Evolutionary conservation across 768 basidiomycete species (phyloP).

Genomic region (Termitomyces heimii): DNA sequence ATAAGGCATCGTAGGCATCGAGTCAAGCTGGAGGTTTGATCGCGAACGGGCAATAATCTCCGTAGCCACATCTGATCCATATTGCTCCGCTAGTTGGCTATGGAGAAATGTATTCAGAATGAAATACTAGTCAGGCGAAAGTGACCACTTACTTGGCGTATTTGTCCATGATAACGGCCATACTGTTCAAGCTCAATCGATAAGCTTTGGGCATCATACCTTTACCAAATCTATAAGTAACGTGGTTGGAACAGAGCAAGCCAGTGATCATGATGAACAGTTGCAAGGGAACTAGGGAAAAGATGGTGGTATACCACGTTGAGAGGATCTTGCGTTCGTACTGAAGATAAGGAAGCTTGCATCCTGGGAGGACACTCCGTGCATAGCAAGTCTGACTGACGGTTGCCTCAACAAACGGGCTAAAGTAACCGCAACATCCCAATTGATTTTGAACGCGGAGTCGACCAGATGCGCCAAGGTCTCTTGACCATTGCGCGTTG

Average conservation of each 20-base stretch:
- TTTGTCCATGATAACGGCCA: conserved; percentile 83
- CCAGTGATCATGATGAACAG: conserved; percentile 55
- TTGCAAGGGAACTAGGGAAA: conserved; percentile 65
- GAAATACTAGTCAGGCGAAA: background rate
- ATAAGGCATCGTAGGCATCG: conserved; percentile 22
- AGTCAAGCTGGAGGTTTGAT: conserved; percentile 38
- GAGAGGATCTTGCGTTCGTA: conserved; percentile 51
- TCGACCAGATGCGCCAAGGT: conserved; percentile 53
- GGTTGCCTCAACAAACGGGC: conserved; percentile 76
- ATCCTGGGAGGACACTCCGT: conserved; percentile 65
- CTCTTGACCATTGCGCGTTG: conserved; percentile 70
- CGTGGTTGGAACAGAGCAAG: conserved; percentile 74
- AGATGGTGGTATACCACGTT: conserved; percentile 62
- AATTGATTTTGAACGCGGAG: conserved; percentile 70
- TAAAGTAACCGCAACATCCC: conserved; percentile 77
- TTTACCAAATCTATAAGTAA: conserved; percentile 84
- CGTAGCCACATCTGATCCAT: conserved; percentile 57
- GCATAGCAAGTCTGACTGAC: conserved; percentile 71
- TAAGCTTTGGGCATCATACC: conserved; percentile 87
- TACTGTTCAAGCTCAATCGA: conserved; percentile 62
- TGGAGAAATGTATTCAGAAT: background rate
- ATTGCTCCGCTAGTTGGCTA: conserved; percentile 72
- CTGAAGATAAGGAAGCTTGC: conserved; percentile 57
- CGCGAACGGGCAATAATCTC: conserved; percentile 55
- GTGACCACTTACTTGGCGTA: conserved; percentile 57